phyloP scores from a whole-genome alignment of 345 rosid species.

The Syzygium oleosum region DNA sequence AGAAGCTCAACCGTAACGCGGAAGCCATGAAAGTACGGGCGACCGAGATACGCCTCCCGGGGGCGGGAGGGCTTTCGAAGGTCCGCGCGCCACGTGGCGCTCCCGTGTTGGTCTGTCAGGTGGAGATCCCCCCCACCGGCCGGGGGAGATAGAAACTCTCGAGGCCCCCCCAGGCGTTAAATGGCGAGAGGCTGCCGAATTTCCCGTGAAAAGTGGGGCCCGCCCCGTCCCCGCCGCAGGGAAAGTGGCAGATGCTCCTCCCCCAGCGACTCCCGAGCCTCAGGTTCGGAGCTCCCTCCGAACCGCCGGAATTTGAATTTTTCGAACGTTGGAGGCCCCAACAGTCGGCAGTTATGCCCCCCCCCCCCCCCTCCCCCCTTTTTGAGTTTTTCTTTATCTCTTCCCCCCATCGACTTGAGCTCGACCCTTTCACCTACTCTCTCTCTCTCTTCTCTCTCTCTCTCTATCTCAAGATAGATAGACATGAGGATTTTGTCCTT shows the following conservation, averaged over 20 bases:
- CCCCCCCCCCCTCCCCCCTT: neutral
- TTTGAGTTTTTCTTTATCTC: neutral
- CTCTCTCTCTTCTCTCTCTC: neutral
- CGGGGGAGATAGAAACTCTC: neutral
- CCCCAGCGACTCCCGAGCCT: neutral
- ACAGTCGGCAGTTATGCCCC: neutral
- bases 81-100: neutral
- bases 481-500: neutral
- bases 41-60: neutral
- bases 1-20: too few relatives aligned
- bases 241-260: neutral
- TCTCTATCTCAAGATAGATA: neutral
- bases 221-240: neutral
- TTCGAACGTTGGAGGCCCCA: slow-evolving; percentile 9
- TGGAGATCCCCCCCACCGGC: neutral
- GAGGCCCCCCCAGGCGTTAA: neutral
- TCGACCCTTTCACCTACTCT: neutral
- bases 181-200: slow-evolving; percentile 7
- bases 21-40: too few relatives aligned
- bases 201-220: slow-evolving; percentile 41
- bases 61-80: neutral
- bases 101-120: neutral
- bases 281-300: neutral
- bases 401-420: neutral
- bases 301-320: slow-evolving; percentile 5